Conservation (phyloP, 2,329 filamentous ascomycete species). For the Geosmithia flava region DNA sequence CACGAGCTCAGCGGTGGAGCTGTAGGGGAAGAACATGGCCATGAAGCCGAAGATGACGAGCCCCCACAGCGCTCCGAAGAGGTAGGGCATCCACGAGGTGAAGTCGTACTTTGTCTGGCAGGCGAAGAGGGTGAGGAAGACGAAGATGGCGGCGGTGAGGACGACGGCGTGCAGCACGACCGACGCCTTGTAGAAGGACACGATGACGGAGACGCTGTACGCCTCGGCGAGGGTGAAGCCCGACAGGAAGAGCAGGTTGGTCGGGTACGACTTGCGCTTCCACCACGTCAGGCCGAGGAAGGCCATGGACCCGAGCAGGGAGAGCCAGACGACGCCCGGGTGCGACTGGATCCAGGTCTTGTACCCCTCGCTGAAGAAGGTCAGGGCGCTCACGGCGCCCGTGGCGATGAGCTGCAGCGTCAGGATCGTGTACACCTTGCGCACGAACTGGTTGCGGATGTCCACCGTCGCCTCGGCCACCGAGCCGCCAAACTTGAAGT, state of each 20-base stretch:
- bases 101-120: slow-evolving; percentile 99
- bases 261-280: slow-evolving; percentile 92
- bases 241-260: slow-evolving; percentile 83
- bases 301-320: slow-evolving; percentile 69
- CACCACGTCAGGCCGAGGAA: slow-evolving; percentile 86
- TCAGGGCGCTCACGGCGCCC: slow-evolving; percentile 65
- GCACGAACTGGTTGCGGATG: slow-evolving; percentile 91
- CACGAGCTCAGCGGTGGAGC: slow-evolving; percentile 68
- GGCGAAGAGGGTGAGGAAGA: slow-evolving; percentile 74
- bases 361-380: slow-evolving; percentile 74
- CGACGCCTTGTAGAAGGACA: slow-evolving; percentile 73
- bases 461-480: slow-evolving; percentile 90
- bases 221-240: slow-evolving; percentile 88
- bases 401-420: slow-evolving; percentile 89
- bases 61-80: slow-evolving; percentile 84
- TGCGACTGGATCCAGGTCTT: slow-evolving; percentile 78
- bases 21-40: slow-evolving; percentile 76
- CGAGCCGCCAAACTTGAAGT: slow-evolving; percentile 96
- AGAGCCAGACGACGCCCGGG: slow-evolving; percentile 73
- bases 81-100: slow-evolving; percentile 90
- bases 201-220: slow-evolving; percentile 85
- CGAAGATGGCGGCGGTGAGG: slow-evolving; percentile 74
- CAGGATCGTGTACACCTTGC: slow-evolving; percentile 96
- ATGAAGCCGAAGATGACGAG: slow-evolving; percentile 90
- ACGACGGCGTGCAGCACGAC: slow-evolving; percentile 86